Percentiles rank a stretch among this genome's conserved stretches.
Conservation (phyloP, 306 rosid genomes). For the Fagus sylvatica region DNA sequence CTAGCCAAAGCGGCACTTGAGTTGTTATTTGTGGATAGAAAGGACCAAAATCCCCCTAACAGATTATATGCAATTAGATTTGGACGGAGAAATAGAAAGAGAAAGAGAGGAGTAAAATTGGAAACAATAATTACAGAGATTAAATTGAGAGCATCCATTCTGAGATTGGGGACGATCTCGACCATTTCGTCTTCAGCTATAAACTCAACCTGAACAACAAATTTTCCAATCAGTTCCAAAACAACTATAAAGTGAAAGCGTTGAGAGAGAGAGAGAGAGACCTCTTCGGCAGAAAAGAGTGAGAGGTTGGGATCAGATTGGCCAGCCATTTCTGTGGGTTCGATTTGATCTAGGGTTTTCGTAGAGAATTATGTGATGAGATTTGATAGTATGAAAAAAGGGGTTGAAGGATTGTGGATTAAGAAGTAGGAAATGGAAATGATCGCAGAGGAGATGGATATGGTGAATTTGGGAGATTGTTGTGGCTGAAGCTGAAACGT, state of each 20-base stretch:
- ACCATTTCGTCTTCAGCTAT: conserved; percentile 76
- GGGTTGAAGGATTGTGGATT: background rate
- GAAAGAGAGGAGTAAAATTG: background rate
- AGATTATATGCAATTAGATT: background rate
- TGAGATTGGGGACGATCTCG: conserved; percentile 81
- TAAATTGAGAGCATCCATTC: conserved; percentile 76
- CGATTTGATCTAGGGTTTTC: background rate
- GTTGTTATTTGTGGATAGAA: conserved; percentile 73
- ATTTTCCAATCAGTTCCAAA: background rate
- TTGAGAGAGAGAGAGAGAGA: background rate
- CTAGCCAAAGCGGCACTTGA: conserved; percentile 87
- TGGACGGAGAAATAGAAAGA: background rate
- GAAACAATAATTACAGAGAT: conserved; percentile 48
- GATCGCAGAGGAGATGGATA: background rate
- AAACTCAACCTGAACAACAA: conserved; percentile 66
- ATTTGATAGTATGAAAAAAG: background rate
- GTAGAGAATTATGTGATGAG: background rate
- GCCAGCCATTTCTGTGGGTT: conserved; percentile 39
- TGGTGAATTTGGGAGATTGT: background rate
- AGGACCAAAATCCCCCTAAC: conserved; percentile 95
- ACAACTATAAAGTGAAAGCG: background rate
- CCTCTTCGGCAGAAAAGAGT: conserved; percentile 50
- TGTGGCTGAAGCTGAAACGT: background rate
- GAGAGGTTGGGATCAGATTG: conserved; percentile 39
- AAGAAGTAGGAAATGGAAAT: background rate